Evolutionary conservation across 805 yeast genomes (phyloP), one percentile per base, ranked within the genome.

Genomic region (Yamadazyma akitaensis): DNA sequence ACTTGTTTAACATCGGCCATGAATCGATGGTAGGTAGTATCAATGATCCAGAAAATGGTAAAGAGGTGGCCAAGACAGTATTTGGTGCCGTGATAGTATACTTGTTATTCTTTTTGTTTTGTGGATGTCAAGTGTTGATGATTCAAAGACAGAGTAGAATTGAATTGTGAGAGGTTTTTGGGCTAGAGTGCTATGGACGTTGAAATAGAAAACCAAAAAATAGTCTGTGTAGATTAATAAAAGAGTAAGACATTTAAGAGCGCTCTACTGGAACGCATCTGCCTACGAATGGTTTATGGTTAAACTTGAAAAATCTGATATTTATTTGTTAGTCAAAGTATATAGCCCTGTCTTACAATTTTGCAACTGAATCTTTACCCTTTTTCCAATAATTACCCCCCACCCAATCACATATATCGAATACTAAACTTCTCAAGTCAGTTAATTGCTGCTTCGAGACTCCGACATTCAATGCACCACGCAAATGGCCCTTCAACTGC

Each of bases 21-120:
- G 98, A 92, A 70, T 77, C 95, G 17, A 84, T 92, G 86, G 84
- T 90, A 72, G 99, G 99, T 4, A 87, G 96, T 34, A 81, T 82
- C 50, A 82, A 76, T 56, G 96, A 91, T 62, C 99, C 99, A 12
- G 88, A 80, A 55, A 94, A 94, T 62, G 98, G 98, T 13, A 81
- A 82, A 52, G 96, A 94, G 26, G 98, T 92, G 34, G 96, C 98
- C 25, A 80, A 80, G 54, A 94, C 98, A 3, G 84, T 92, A 21
- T 85, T 85, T 68, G 84, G 90, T 42, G 97, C 98, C 21, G 97
- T 91, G 8, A 62, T 85, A 47, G 90, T 92, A 10, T 92, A 92
- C 64, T 67, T 82, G 47, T 76, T 73, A 28, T 89, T 90, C 76
- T 85, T 94, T 58, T 70, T 84, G 28, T 92, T 91, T 69, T 92